Evolutionary conservation across 495 filamentous ascomycete species (phyloP).

Genomic region (Friedmanniomyces endolithicus): DNA sequence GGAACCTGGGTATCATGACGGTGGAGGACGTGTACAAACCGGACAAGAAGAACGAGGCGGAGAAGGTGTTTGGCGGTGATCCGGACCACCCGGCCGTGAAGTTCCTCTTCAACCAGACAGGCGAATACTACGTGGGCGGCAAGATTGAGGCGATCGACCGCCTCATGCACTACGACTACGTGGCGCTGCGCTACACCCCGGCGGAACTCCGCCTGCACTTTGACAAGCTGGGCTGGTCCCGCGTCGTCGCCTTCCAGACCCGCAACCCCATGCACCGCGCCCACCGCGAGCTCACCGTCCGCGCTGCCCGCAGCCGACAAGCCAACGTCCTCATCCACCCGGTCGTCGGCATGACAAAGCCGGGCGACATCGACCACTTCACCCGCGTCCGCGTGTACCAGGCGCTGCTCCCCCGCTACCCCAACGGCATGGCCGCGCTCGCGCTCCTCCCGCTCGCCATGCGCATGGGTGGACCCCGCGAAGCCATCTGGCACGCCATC

Average conservation of each 20-base stretch:
- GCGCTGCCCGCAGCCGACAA: conserved; percentile 85
- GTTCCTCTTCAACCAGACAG: conserved; percentile 65
- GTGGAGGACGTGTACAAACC: conserved; percentile 93
- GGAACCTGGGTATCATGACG: conserved; percentile 88
- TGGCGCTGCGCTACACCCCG: conserved; percentile 88
- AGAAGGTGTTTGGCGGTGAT: conserved; percentile 91
- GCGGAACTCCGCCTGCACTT: conserved; percentile 92
- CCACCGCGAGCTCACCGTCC: conserved; percentile 92
- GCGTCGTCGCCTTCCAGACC: conserved; percentile 97
- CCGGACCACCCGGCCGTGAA: conserved; percentile 84
- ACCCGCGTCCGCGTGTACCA: conserved; percentile 97
- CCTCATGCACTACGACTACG: conserved; percentile 97
- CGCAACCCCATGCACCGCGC: conserved; percentile 98
- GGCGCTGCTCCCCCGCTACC: conserved; percentile 90
- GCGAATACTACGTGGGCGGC: conserved; percentile 88
- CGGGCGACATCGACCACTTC: conserved; percentile 99
- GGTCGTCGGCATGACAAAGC: conserved; percentile 95
- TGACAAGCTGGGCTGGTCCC: conserved; percentile 95
- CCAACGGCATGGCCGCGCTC: conserved; percentile 97
- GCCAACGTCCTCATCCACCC: conserved; percentile 99
- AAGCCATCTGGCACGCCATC: conserved; percentile 99
- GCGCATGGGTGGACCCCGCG: conserved; percentile 97
- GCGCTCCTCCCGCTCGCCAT: conserved; percentile 92
- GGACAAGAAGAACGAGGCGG: conserved; percentile 83
- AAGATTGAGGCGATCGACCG: conserved; percentile 89